A percentile compares a stretch with the other conserved stretches of the same genome.
Conservation (phyloP, 306 rosid species). For the Boehmeria nivea region DNA sequence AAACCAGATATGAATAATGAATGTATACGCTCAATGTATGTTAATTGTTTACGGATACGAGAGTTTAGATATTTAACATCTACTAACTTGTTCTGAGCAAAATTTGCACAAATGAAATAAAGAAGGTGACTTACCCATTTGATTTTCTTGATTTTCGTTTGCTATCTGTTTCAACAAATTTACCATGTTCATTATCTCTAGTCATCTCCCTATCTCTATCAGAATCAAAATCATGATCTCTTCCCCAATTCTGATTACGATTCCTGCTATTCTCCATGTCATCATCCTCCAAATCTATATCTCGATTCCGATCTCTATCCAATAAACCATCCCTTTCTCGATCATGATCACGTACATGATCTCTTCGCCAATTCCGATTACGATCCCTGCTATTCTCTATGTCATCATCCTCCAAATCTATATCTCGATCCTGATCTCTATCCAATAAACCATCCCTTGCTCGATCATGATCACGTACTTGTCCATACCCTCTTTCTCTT, state of each 20-base stretch:
- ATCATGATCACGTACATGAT: conserved; percentile 38
- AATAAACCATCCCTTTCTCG: conserved; percentile 42
- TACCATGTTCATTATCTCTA: conserved; percentile 32
- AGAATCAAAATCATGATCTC: conserved; percentile 35
- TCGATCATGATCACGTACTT: conserved; percentile 37
- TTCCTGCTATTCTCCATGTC: no score
- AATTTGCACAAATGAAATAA: neutral
- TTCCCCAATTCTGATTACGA: conserved; percentile 35
- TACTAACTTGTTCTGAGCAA: no score
- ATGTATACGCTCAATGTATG: no score
- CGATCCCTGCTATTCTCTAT: no score
- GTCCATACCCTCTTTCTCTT: conserved; percentile 52
- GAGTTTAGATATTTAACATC: no score
- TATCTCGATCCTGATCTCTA: conserved; percentile 36
- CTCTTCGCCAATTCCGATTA: conserved; percentile 39
- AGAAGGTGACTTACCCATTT: conserved; percentile 44
- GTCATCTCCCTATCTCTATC: conserved; percentile 42
- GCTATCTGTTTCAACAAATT: conserved; percentile 36
- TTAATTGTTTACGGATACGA: no score
- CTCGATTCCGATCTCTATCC: conserved; percentile 37
- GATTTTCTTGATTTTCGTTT: conserved; percentile 41
- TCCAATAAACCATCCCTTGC: conserved; percentile 43
- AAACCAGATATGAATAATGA: neutral
- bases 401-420: conserved; percentile 28
- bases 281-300: conserved; percentile 28